These are phyloP conservation scores for Penicillium griseofulvum DNA, from an alignment of 2,329 filamentous ascomycete genomes.

Conservation along the genomic window DNA sequence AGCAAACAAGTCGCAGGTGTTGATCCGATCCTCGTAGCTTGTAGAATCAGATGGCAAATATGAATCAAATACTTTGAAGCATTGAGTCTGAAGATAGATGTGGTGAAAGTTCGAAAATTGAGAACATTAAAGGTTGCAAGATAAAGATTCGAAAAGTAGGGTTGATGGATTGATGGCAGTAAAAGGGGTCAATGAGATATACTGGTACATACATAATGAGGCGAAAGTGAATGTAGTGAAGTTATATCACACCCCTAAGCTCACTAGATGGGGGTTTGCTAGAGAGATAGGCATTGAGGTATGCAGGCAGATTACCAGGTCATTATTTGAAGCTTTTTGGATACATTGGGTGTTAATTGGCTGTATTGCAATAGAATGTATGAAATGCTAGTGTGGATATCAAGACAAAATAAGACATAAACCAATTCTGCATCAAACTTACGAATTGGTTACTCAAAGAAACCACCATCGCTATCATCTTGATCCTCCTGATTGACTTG, in stretches of 20 bases:
- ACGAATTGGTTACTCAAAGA: slow-evolving; percentile 34
- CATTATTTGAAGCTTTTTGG: neutral
- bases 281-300: neutral
- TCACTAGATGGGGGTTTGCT: neutral
- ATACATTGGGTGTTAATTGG: neutral
- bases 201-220: neutral
- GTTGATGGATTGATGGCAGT: too few relatives aligned
- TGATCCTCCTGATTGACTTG: slow-evolving; percentile 15
- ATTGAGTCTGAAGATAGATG: neutral
- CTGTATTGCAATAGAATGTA: neutral
- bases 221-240: neutral
- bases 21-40: neutral
- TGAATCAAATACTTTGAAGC: neutral
- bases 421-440: neutral
- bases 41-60: neutral
- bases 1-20: neutral
- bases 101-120: too few relatives aligned
- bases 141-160: neutral
- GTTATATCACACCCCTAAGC: neutral
- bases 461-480: slow-evolving; percentile 40
- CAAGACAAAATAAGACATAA: slow-evolving; percentile 8
- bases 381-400: slow-evolving; percentile 10
- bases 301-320: neutral
- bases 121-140: neutral
- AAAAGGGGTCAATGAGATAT: neutral